Evolutionary conservation across 83 land plant species (phyloP).

Genomic region (Isoetes engelmannii): DNA sequence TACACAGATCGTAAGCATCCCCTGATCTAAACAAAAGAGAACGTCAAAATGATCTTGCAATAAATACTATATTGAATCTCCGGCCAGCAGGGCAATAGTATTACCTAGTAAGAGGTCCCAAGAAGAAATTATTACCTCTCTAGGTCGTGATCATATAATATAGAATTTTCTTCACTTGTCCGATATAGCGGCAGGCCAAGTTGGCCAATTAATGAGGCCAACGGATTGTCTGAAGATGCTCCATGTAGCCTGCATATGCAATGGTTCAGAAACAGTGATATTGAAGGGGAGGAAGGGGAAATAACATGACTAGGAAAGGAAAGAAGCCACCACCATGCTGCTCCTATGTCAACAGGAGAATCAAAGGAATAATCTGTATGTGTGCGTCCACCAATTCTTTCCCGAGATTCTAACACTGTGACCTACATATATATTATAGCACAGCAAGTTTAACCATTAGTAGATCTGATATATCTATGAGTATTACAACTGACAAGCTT

Average conservation of each 20-base stretch:
- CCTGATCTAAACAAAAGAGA: no score
- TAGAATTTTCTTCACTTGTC: slow-evolving; percentile 30
- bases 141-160: slow-evolving; percentile 26
- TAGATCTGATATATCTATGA: no score
- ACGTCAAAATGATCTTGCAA: no score
- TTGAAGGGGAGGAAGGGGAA: not conserved
- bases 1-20: no score
- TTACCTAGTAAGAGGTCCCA: no score
- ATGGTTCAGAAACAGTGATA: slow-evolving; percentile 1
- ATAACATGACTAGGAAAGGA: not conserved
- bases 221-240: slow-evolving; percentile 19
- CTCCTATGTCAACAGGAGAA: slow-evolving; percentile 28
- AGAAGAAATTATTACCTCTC: slow-evolving; percentile 12
- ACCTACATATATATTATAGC: slow-evolving; percentile 12
- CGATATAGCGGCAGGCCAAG: slow-evolving; percentile 23
- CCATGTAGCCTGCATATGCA: slow-evolving; percentile 24
- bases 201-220: slow-evolving; percentile 22
- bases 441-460: not conserved
- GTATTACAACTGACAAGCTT: no score
- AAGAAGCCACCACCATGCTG: slow-evolving; percentile 16
- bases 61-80: no score
- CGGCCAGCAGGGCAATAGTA: no score
- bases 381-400: slow-evolving; percentile 23
- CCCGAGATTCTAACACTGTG: slow-evolving; percentile 19
- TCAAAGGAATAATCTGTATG: slow-evolving; percentile 18